phyloP scores from a whole-genome alignment of 2,329 filamentous ascomycete species.

The Metarhizium humberi region DNA sequence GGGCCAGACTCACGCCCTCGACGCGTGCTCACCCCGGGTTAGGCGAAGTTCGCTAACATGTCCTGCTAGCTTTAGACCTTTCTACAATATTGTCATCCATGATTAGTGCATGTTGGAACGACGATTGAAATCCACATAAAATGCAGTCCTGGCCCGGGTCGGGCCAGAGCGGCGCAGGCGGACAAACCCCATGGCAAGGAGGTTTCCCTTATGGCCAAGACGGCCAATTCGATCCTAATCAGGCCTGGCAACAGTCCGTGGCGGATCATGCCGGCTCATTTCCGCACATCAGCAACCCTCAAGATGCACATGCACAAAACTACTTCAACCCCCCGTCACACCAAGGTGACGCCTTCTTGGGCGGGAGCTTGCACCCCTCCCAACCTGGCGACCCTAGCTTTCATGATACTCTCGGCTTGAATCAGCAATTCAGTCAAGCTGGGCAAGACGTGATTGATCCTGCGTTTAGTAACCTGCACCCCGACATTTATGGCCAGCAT shows the following conservation, averaged over 20 bases:
- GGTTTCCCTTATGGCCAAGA: constrained; percentile 24
- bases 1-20: constrained; percentile 11
- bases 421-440: constrained; percentile 24
- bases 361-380: constrained; percentile 19
- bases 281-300: constrained; percentile 18
- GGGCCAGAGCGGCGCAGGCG: constrained; percentile 27
- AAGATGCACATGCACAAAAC: constrained; percentile 21
- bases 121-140: constrained; percentile 16
- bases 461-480: constrained; percentile 26
- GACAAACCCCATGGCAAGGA: constrained; percentile 24
- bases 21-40: constrained; percentile 1
- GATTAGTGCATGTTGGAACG: constrained; percentile 12
- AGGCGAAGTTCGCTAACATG: constrained; percentile 20
- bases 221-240: constrained; percentile 28
- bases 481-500: constrained; percentile 28
- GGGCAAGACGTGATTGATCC: constrained; percentile 27
- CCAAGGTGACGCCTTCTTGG: constrained; percentile 23
- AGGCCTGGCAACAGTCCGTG: constrained; percentile 28
- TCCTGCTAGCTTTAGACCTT: constrained; percentile 18
- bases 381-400: constrained; percentile 19
- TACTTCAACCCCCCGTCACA: constrained; percentile 24
- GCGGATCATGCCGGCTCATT: constrained; percentile 22
- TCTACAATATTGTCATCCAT: constrained; percentile 6
- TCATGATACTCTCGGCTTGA: constrained; percentile 19
- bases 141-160: constrained; percentile 32